Evolutionary conservation across 2,329 filamentous ascomycete genomes (phyloP), one percentile per base, ranked within the genome.

Genomic region (Diaporthe velutina): DNA sequence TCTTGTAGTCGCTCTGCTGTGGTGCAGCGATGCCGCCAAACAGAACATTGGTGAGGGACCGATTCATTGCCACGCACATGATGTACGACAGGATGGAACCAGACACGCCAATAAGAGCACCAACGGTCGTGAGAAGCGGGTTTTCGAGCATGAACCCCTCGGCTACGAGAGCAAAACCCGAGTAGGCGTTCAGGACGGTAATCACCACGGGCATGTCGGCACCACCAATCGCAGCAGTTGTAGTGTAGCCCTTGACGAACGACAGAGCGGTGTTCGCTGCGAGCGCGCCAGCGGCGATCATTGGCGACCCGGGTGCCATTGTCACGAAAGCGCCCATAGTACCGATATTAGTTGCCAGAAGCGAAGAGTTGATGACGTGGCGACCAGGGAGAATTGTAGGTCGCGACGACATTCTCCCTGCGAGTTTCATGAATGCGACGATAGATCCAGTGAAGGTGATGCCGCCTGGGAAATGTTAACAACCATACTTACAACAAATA

Each of bases 91-190:
- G 89, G 76, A 98, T 97, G 0, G 94, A 97, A 72, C 95, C 95
- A 17, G 93, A 96, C 2, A 97, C 94, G 58, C 95, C 95, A 57
- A 98, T 98, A 2, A 98, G 87, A 0, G 95, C 94, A 3, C 95
- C 95, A 4, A 98, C 93, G 0, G 93, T 95, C 0, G 95, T 97
- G 1, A 98, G 87, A 0, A 98, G 88, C 0, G 95, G 91, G 75
- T 97, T 98, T 78, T 97, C 92, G 19, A 98, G 87, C 95, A 98
- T 98, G 82, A 98, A 93, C 0, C 95, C 95, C 83, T 98, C 95
- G 0, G 95, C 95, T 0, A 98, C 95, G 3, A 98, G 88, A 0
- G 95, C 95, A 74, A 98, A 98, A 17, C 95, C 95, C 64, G 94
- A 96, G 82, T 98, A 98, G 0, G 95, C 95, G 79, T 98, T 98